These are phyloP conservation scores for Saturnispora halmiae DNA, from an alignment of 805 yeast species.

Conservation along the genomic window DNA sequence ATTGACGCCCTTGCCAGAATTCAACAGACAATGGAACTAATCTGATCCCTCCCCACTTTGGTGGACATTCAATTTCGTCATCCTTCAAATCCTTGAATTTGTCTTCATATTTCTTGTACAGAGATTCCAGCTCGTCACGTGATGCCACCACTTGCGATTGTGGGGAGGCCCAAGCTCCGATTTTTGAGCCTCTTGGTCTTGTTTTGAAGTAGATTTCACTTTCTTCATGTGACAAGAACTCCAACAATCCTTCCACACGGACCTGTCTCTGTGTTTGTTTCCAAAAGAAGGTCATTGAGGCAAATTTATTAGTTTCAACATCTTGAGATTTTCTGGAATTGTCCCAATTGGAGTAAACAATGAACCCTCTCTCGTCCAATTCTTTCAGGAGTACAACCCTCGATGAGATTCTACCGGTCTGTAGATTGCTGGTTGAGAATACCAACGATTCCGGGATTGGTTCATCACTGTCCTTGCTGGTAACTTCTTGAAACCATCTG, in stretches of 20 bases:
- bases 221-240: constrained; percentile 62
- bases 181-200: constrained; percentile 85
- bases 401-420: constrained; percentile 83
- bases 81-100: constrained; percentile 47
- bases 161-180: constrained; percentile 97
- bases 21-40: constrained; percentile 84
- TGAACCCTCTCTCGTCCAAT: constrained; percentile 74
- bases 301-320: constrained; percentile 61
- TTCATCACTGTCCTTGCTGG: constrained; percentile 40
- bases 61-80: constrained; percentile 79
- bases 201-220: constrained; percentile 72
- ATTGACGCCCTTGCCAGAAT: constrained; percentile 94
- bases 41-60: constrained; percentile 91
- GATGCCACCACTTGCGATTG: constrained; percentile 56
- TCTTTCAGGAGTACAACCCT: constrained; percentile 84
- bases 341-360: constrained; percentile 87
- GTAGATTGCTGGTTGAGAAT: constrained; percentile 81
- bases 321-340: constrained; percentile 75
- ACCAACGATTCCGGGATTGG: constrained; percentile 75
- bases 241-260: constrained; percentile 80
- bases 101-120: constrained; percentile 39
- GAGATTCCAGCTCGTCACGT: constrained; percentile 55
- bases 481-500: constrained; percentile 77
- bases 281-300: constrained; percentile 88
- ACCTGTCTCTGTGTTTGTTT: constrained; percentile 84